Evolutionary conservation across 2,329 filamentous ascomycete genomes (phyloP).

Genomic region (Sodiomyces alkalinus): DNA sequence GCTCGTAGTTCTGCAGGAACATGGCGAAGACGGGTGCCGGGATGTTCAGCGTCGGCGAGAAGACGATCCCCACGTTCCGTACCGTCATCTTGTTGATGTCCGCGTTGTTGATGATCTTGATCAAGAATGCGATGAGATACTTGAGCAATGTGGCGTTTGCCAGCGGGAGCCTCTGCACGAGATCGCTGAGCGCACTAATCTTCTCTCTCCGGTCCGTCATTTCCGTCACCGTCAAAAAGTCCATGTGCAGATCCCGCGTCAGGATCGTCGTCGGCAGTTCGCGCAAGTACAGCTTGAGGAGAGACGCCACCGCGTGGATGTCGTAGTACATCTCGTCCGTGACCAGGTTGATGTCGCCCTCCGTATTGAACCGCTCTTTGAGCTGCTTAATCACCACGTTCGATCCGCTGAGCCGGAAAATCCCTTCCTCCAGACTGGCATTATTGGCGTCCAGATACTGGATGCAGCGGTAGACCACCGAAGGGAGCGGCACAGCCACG

Average conservation of each 20-base stretch:
- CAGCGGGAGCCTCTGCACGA: constrained; percentile 66
- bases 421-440: constrained; percentile 77
- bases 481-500: constrained; percentile 62
- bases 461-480: constrained; percentile 89
- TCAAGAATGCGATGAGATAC: constrained; percentile 75
- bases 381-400: constrained; percentile 86
- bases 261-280: constrained; percentile 85
- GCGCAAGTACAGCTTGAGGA: constrained; percentile 86
- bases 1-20: constrained; percentile 79
- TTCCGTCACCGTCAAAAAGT: constrained; percentile 77
- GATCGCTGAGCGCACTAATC: constrained; percentile 55
- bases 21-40: constrained; percentile 87
- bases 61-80: constrained; percentile 93
- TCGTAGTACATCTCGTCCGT: constrained; percentile 78
- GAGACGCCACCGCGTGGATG: constrained; percentile 85
- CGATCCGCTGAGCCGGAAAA: constrained; percentile 93
- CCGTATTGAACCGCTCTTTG: constrained; percentile 81
- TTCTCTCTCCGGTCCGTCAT: constrained; percentile 62
- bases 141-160: constrained; percentile 71
- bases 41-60: constrained; percentile 93
- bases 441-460: constrained; percentile 79
- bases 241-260: constrained; percentile 76
- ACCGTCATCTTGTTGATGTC: constrained; percentile 96
- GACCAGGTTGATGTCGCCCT: constrained; percentile 81
- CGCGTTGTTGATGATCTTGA: constrained; percentile 82